Conservation (phyloP, 2,329 filamentous ascomycete genomes). For the Aspergillus novofumigatus region DNA sequence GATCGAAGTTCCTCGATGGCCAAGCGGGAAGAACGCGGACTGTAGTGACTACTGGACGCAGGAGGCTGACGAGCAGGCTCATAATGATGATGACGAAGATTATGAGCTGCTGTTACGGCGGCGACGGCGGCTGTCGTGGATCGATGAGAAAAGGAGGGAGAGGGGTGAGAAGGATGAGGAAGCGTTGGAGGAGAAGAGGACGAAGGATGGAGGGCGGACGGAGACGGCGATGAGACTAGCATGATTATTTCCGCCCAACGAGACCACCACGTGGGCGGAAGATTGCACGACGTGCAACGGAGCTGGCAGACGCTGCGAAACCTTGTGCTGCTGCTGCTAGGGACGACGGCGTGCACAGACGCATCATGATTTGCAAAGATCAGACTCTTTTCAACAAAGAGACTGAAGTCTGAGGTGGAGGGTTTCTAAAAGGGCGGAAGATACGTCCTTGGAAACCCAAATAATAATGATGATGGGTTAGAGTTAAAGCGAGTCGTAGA, state of each 20-base stretch:
- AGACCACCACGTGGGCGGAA: slow-evolving; percentile 36
- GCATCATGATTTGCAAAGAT: slow-evolving; percentile 19
- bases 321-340: slow-evolving; percentile 18
- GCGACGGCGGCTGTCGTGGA: slow-evolving; percentile 7
- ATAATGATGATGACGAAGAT: slow-evolving; percentile 24
- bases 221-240: slow-evolving; percentile 41
- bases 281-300: slow-evolving; percentile 30
- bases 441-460: neutral
- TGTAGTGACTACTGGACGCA: slow-evolving; percentile 22
- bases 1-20: slow-evolving; percentile 40
- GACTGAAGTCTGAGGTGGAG: slow-evolving; percentile 2
- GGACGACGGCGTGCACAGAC: slow-evolving; percentile 25
- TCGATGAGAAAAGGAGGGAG: slow-evolving; percentile 15
- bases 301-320: slow-evolving; percentile 26
- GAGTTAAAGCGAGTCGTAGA: neutral
- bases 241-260: slow-evolving; percentile 30
- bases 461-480: neutral
- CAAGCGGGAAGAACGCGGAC: slow-evolving; percentile 32
- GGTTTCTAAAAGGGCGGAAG: neutral
- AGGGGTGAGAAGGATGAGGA: slow-evolving; percentile 11
- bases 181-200: slow-evolving; percentile 21
- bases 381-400: slow-evolving; percentile 13
- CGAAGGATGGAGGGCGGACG: slow-evolving; percentile 35
- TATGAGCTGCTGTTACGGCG: slow-evolving; percentile 6
- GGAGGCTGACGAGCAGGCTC: slow-evolving; percentile 25